Evolutionary conservation across 208 protist species (phyloP).

Genomic region (Leishmania amazonensis): DNA sequence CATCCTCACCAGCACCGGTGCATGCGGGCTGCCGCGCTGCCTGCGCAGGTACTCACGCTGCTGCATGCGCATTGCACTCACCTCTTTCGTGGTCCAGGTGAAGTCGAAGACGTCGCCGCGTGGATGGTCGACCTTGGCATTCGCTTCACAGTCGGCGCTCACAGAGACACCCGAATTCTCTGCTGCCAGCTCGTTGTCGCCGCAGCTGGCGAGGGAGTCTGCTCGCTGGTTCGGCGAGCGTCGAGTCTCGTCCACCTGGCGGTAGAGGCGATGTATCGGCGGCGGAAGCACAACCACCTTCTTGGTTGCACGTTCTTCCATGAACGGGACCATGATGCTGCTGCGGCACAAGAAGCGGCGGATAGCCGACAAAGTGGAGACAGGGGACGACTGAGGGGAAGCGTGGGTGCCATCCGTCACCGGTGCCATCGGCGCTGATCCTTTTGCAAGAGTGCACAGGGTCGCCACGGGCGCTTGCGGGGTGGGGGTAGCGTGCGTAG

Average conservation of each 20-base stretch:
- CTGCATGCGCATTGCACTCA: constrained; percentile 2
- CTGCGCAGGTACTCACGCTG: constrained; percentile 14
- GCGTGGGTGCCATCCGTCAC: background rate
- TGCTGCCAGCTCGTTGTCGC: background rate
- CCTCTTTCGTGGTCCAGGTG: constrained; percentile 1
- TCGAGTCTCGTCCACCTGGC: background rate
- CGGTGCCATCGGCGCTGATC: background rate
- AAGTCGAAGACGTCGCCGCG: constrained; percentile 25
- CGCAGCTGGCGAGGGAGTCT: background rate
- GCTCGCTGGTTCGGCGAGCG: background rate
- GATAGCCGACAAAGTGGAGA: constrained; percentile 5
- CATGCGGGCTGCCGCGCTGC: constrained; percentile 21
- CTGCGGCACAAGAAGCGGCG: constrained; percentile 18
- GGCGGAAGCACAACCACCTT: constrained; percentile 17
- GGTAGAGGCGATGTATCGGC: constrained; percentile 24
- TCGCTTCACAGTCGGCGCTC: background rate
- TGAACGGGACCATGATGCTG: constrained; percentile 13
- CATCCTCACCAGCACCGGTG: constrained; percentile 15
- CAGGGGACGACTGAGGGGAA: background rate
- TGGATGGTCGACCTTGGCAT: background rate
- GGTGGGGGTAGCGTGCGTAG: background rate
- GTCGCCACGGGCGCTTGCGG: background rate
- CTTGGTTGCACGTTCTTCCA: constrained; percentile 14
- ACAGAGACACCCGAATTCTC: background rate
- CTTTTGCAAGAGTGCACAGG: background rate